Base-by-base conservation (phyloP, 225 moss, liverwort and hornwort genomes). In the Sphagnum contortum region DNA sequence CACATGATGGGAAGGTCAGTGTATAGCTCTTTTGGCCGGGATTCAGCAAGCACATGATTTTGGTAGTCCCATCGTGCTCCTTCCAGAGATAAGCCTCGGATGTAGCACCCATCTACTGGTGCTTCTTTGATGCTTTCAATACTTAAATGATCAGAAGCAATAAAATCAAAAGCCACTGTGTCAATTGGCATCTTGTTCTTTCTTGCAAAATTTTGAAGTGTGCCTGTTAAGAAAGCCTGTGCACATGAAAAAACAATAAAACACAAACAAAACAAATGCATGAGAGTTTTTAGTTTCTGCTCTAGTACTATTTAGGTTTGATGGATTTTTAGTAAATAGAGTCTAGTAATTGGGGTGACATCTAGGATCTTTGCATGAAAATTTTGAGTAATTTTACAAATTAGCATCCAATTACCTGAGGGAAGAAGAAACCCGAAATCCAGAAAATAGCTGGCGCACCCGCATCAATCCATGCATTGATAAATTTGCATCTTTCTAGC, bases 341-440 rank as follows among this genome's bases (percentile, higher is more conserved):
- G 29, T 29, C 29, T 29, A 29, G 29, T 29, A 29, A 0, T 29
- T 29, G 29, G 29, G 29, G 29, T 29, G 29, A 0, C 1, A 29
- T 29, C 29, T 29, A 29, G 29, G 29, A 29, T 29, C 29, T 29
- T 29, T 29, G 29, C 29, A 29, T 29, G 29, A 29, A 29, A 29
- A 0, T 29, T 29, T 29, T 29, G 1, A 29, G 29, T 29, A 0
- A 29, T 29, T 29, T 29, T 29, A 29, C 29, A 29, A 29, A 29
- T 29, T 29, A 29, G 29, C 29, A 29, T 29, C 29, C 29, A 29
- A 29, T 29, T 29, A 88, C 90, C 80, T 94, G 94, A 29, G 91
- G 94, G 3, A 94, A 94, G 60, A 94, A 94, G 14, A 91, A 86
- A 0, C 94, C 91, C 12, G 87, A 94, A 11, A 94, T 88, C 91